Base-by-base conservation (phyloP, 805 yeast genomes). In the Yarrowia sp. region DNA sequence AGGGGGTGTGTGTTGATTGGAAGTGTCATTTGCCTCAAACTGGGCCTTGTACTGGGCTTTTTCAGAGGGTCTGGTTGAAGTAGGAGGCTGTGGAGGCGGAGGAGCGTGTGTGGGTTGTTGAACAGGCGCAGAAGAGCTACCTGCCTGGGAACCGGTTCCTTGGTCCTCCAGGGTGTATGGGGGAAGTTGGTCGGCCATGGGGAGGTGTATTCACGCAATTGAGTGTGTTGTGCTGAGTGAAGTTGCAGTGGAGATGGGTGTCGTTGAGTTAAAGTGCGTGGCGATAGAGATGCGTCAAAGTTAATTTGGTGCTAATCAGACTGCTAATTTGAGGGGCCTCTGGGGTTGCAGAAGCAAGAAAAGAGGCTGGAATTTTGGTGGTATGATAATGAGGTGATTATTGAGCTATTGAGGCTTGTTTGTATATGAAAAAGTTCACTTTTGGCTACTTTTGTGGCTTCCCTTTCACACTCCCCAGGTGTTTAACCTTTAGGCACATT, bases 41-140 rank as follows among this genome's bases (percentile, higher is more conserved):
- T 58, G 42, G 15, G 64, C 64, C 50, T 44, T 42, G 42, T 44
- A 58, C 22, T 44, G 64, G 35, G 64, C 47, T 22, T 58, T 58
- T 8, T 55, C 61, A 2, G 47, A 39, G 8, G 45, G 61, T 41
- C 47, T n/a, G 13, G 61, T 31, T 14, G 15, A 6, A 3, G 61
- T 4, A 15, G 61, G 61, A 31, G 61, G 39, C 10, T 36, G 38
- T 5, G 39, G 47, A 17, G 47, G 44, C 11, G 15, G 45, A 55
- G 45, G 47, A 14, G 45, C 36, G 9, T 53, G 58, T n/a, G 42
- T 18, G 14, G 57, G 28, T 22, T 22, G 28, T 22, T 22, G 44
- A 11, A 44, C 35, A 22, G 47, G 61, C 0, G 38, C 61, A 8
- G 61, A 55, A 15, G 13, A 6, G 36, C 47, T 41, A 6, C 47